These are phyloP conservation scores for Pezicula radicicola DNA, from an alignment of 2,329 filamentous ascomycete genomes.

Conservation along the genomic window DNA sequence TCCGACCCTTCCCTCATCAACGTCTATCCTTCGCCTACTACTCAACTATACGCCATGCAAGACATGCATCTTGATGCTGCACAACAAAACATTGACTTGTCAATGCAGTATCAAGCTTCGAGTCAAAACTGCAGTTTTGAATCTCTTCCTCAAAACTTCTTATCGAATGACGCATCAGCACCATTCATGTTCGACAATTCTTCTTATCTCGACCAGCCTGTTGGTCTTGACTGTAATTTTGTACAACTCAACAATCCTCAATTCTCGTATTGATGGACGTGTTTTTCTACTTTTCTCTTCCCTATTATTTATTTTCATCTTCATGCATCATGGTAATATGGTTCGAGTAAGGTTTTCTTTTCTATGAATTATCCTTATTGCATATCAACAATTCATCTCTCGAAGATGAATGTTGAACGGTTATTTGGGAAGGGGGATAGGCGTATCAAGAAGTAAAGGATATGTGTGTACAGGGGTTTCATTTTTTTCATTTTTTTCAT, in stretches of 20 bases:
- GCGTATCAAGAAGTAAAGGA: not conserved
- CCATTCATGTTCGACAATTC: slow-evolving; percentile 15
- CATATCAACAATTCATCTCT: not conserved
- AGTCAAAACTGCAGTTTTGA: slow-evolving; percentile 18
- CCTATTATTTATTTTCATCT: slow-evolving; percentile 6
- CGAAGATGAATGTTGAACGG: not conserved
- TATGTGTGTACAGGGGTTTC: not conserved
- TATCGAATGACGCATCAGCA: slow-evolving; percentile 16
- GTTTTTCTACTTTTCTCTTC: slow-evolving; percentile 1
- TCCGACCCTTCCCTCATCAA: slow-evolving; percentile 3
- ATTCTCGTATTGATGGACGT: slow-evolving; percentile 9
- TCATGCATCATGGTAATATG: slow-evolving; percentile 8
- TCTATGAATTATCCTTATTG: slow-evolving; percentile 1
- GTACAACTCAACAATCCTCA: slow-evolving; percentile 5
- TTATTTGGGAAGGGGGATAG: not conserved
- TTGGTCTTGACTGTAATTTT: slow-evolving; percentile 8
- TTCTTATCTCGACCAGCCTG: slow-evolving; percentile 15
- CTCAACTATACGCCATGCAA: slow-evolving; percentile 10
- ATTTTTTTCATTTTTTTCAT: not conserved
- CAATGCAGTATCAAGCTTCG: slow-evolving; percentile 15
- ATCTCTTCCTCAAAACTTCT: slow-evolving; percentile 11
- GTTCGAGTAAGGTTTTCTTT: slow-evolving; percentile 12
- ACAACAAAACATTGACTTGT: slow-evolving; percentile 17
- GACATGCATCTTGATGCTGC: slow-evolving; percentile 15
- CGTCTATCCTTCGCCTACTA: slow-evolving; percentile 11